Conservation (phyloP, 2,329 filamentous ascomycete genomes). For the Neonectria ditissima region DNA sequence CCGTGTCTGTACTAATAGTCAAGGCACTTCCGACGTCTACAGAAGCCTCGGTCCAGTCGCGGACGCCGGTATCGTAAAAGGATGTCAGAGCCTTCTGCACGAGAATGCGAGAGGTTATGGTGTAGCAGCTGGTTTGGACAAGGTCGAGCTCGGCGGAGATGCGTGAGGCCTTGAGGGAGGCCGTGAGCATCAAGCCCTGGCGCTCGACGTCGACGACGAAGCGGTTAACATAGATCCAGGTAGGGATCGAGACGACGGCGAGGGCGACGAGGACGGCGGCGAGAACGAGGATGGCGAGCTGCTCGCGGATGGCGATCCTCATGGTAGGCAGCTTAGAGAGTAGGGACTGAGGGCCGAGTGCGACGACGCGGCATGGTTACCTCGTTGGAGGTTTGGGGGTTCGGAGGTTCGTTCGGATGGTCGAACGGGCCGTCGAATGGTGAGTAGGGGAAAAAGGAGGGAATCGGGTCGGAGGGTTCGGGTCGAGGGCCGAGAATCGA, state of each 20-base stretch:
- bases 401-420: slow-evolving; percentile 25
- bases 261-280: slow-evolving; percentile 79
- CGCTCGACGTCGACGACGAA: slow-evolving; percentile 66
- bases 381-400: slow-evolving; percentile 27
- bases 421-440: slow-evolving; percentile 12
- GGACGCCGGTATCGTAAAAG: slow-evolving; percentile 62
- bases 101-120: slow-evolving; percentile 75
- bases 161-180: slow-evolving; percentile 87
- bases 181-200: slow-evolving; percentile 78
- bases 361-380: slow-evolving; percentile 45
- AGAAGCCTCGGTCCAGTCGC: slow-evolving; percentile 71
- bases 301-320: slow-evolving; percentile 89
- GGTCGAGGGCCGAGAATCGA: slow-evolving; percentile 1
- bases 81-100: slow-evolving; percentile 64
- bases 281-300: slow-evolving; percentile 84
- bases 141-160: slow-evolving; percentile 83
- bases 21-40: slow-evolving; percentile 80
- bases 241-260: slow-evolving; percentile 83
- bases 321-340: slow-evolving; percentile 60
- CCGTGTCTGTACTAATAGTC: slow-evolving; percentile 65
- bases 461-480: slow-evolving; percentile 1
- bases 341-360: slow-evolving; percentile 32
- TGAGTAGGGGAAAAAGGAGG: slow-evolving; percentile 10
- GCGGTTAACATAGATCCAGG: slow-evolving; percentile 69
- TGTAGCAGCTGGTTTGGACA: slow-evolving; percentile 78